phyloP scores from a whole-genome alignment of 2,329 filamentous ascomycete genomes.

The Aspergillus sp. region DNA sequence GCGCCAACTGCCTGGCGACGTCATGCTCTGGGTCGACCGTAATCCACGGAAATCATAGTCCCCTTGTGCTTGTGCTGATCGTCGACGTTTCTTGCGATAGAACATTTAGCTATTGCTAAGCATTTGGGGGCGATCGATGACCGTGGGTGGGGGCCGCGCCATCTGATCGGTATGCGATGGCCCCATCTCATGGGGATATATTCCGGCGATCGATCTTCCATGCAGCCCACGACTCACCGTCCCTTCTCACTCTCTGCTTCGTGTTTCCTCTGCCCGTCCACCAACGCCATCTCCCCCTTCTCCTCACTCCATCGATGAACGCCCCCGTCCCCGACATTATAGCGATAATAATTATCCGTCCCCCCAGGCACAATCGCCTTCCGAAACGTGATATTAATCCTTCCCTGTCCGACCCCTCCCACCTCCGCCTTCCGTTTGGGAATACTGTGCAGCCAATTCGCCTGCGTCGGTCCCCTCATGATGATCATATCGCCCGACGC shows the following conservation, averaged over 20 bases:
- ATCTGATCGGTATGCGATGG: no score
- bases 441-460: conserved; percentile 74
- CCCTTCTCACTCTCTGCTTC: neutral
- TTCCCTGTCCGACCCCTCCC: conserved; percentile 57
- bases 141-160: no score
- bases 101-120: no score
- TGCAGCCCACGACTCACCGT: neutral
- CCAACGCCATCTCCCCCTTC: conserved; percentile 24
- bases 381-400: conserved; percentile 78
- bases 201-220: no score
- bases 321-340: conserved; percentile 71
- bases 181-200: no score
- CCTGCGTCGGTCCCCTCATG: conserved; percentile 74
- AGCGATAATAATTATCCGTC: conserved; percentile 81
- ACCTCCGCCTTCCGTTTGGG: conserved; percentile 61
- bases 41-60: no score
- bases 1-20: no score
- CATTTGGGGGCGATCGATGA: no score
- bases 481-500: conserved; percentile 74
- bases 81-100: no score
- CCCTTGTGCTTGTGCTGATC: no score
- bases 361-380: conserved; percentile 68
- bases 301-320: conserved; percentile 67
- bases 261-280: neutral
- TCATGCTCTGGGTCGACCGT: no score